These are phyloP conservation scores for Pichia sp. DNA, from an alignment of 1,139 yeast species.

Conservation along the genomic window DNA sequence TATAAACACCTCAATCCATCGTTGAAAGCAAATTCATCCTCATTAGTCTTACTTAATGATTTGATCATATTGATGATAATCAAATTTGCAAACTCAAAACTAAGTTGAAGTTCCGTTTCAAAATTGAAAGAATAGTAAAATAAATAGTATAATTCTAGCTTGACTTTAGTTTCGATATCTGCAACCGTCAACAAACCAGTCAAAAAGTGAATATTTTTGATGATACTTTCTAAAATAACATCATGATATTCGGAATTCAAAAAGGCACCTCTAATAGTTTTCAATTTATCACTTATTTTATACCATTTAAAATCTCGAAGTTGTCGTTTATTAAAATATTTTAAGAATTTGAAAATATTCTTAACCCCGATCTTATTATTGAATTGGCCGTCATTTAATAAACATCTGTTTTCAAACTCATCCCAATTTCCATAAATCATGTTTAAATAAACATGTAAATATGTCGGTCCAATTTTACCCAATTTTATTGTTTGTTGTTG, in stretches of 20 bases:
- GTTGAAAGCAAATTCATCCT: background rate
- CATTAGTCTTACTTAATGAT: constrained; percentile 1
- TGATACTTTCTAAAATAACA: background rate
- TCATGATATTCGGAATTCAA: constrained; percentile 2
- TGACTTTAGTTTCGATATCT: background rate
- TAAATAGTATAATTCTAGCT: constrained; percentile 9
- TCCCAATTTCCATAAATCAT: constrained; percentile 9
- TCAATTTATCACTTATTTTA: background rate
- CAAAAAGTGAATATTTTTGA: constrained; percentile 5
- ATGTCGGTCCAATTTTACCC: constrained; percentile 8
- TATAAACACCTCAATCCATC: constrained; percentile 8
- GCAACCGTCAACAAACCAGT: background rate
- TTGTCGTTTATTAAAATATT: background rate
- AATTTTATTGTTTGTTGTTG: constrained; percentile 1
- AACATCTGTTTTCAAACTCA: constrained; percentile 6
- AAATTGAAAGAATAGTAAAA: constrained; percentile 6
- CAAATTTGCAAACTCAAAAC: constrained; percentile 4
- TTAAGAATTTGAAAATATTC: background rate
- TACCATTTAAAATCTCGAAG: constrained; percentile 1
- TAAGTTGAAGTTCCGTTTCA: constrained; percentile 2
- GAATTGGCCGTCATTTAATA: background rate
- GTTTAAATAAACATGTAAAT: constrained; percentile 6
- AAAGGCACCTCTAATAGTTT: constrained; percentile 1
- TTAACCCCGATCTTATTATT: background rate
- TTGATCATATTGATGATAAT: background rate